Base-by-base conservation (phyloP, 192 early-diverging fungal species). In the Gamsiella multidivaricata region DNA sequence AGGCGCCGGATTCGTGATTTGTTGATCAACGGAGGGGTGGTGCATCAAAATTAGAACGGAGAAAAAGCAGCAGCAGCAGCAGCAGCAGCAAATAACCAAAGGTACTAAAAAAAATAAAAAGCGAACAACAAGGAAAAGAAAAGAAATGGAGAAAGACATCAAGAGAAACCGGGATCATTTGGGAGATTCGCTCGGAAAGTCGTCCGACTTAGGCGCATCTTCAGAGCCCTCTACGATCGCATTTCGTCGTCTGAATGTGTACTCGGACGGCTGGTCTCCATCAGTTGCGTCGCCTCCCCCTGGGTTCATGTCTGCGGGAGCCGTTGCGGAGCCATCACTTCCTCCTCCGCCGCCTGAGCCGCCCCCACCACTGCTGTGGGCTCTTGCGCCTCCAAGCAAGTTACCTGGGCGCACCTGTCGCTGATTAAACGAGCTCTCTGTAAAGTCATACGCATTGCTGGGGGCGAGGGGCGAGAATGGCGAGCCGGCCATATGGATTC, bases 201-300 rank as follows among this genome's bases (percentile, higher is more conserved):
- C 74, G 28, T 78, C 74, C 11, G 74, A 58, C 33, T 78, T 78
- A 54, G 74, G 74, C 39, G 74, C 74, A n/a, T 78, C 74, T 3
- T 78, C 74, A 18, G 65, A 68, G 20, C 74, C 74, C 20, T 78
- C 74, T 6, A 78, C 74, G 53, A 78, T 78, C 15, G 74, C 74
- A 15, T 78, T 78, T 55, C 74, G 41, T 32, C 74, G 65, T 54
- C 74, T 39, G 54, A 69, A 78, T n/a, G 74, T 78, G 39, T 78
- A 78, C 22, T 78, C 74, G 3, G 65, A 69, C 26, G 74, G 74
- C 25, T 51, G 37, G 31, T 68, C 74, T 10, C 74, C 74, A 20
- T 68, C 65, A 12, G 34, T 46, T 2, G 55, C 52, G 34, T 78
- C 74, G 20, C 74, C 74, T 61, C 65, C 74, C 50, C 74, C 74